These are phyloP conservation scores for Ceratocystis cubensis DNA, from an alignment of 2,329 filamentous ascomycete species.

Conservation along the genomic window DNA sequence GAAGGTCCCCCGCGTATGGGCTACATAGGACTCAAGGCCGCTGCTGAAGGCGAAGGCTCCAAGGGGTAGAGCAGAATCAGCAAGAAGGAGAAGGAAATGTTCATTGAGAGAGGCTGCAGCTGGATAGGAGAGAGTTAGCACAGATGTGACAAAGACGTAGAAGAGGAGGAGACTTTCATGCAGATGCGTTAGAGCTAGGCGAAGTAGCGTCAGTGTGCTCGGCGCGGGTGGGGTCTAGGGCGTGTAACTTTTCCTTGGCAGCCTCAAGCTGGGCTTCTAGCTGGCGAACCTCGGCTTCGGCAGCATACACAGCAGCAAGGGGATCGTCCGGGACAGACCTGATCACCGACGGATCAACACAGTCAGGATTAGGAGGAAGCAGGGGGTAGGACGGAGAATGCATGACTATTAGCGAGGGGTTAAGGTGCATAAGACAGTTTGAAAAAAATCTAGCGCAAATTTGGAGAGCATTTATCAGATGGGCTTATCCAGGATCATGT, in stretches of 20 bases:
- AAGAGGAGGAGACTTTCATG: background rate
- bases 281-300: constrained; percentile 15
- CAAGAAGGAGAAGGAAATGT: constrained; percentile 63
- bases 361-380: background rate
- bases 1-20: constrained; percentile 48
- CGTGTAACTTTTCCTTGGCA: constrained; percentile 7
- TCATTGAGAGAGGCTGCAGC: constrained; percentile 25
- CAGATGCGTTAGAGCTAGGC: background rate
- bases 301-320: background rate
- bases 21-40: constrained; percentile 69
- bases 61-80: constrained; percentile 69
- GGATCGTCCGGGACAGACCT: background rate
- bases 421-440: too few relatives aligned
- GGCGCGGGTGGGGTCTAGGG: background rate
- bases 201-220: background rate
- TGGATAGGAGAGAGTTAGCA: background rate
- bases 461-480: too few relatives aligned
- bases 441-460: too few relatives aligned
- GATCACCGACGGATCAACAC: background rate
- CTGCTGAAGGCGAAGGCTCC: constrained; percentile 82
- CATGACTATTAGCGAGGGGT: too few relatives aligned
- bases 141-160: background rate
- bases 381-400: background rate
- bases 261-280: constrained; percentile 13
- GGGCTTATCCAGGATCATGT: too few relatives aligned